Conservation (phyloP, 768 basidiomycete genomes). For the Russula ochroleuca region DNA sequence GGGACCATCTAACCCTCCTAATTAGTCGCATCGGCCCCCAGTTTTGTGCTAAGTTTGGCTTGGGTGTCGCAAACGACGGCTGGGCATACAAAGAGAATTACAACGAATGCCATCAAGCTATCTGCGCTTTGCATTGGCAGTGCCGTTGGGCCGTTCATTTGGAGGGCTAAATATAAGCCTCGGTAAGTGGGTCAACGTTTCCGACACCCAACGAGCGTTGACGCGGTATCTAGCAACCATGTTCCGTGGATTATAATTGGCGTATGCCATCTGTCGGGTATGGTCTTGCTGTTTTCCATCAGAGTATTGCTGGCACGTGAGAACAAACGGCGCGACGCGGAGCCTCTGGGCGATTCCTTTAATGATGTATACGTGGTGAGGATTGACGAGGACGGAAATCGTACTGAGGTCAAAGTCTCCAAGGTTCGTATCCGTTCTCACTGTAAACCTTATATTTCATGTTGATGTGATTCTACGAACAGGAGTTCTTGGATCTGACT, state of each 20-base stretch:
- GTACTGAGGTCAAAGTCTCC: slow-evolving; percentile 54
- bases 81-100: slow-evolving; percentile 69
- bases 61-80: slow-evolving; percentile 65
- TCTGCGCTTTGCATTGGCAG: slow-evolving; percentile 66
- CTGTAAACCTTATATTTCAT: background rate
- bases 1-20: background rate
- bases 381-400: slow-evolving; percentile 46
- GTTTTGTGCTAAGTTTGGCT: slow-evolving; percentile 56
- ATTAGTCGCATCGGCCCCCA: slow-evolving; percentile 48
- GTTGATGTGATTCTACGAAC: slow-evolving; percentile 12
- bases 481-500: slow-evolving; percentile 71
- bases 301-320: slow-evolving; percentile 52
- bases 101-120: slow-evolving; percentile 68
- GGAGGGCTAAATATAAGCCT: slow-evolving; percentile 63
- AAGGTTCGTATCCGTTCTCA: slow-evolving; percentile 43
- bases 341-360: slow-evolving; percentile 48
- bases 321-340: slow-evolving; percentile 62
- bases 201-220: background rate
- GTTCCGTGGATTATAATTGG: slow-evolving; percentile 77
- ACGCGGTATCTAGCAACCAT: slow-evolving; percentile 46
- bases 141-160: slow-evolving; percentile 69
- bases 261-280: slow-evolving; percentile 54
- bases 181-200: slow-evolving; percentile 38
- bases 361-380: slow-evolving; percentile 61
- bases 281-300: slow-evolving; percentile 45